Evolutionary conservation across 371 early-diverging fungal genomes (phyloP), one percentile per base, ranked within the genome.

Genomic region (Funneliformis caledonium): DNA sequence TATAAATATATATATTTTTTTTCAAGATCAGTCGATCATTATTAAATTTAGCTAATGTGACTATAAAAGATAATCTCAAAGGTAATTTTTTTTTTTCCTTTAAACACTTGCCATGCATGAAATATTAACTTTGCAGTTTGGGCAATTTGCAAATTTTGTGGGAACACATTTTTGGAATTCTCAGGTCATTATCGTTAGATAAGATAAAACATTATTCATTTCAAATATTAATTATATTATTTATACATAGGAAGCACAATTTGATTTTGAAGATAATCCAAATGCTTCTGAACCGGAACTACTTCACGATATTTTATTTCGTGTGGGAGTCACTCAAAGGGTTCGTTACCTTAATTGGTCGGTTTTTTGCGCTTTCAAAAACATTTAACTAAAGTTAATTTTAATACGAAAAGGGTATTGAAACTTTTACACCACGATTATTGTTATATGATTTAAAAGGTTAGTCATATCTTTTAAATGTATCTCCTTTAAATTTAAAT

Each of bases 101-200:
- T n/a, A 6, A 22, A 70, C 2, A 14, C 19, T 43, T 19, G 45
- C n/a, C 16, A 94, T 94, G 94, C 90, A 91, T 68, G 97, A 97
- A 82, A 93, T 97, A 43, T 82, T 97, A 37, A 96, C 97, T 11
- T 82, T 97, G 50, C 97, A 97, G 85, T 86, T 97, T 77, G 98
- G 98, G 42, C 91, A 93, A 33, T 81, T 87, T 47, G 90, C 97
- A 59, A 97, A 96, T 84, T 95, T 88, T 83, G 94, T 95, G 10
- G 98, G 96, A 2, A 91, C 96, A 12, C 97, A 97, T 86, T 94
- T 91, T 83, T 97, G 98, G 98, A 97, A 97, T 83, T 87, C 95
- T 14, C 95, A 94, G 90, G 94, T 91, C 76, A 11, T n/a, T 10
- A 69, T 14, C 19, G n/a, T 72, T 72, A 10, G 14, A 52, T 48